Evolutionary conservation across 176 grass and related monocot species (phyloP), one percentile per base, ranked within the genome.

Genomic region (Lolium perenne): DNA sequence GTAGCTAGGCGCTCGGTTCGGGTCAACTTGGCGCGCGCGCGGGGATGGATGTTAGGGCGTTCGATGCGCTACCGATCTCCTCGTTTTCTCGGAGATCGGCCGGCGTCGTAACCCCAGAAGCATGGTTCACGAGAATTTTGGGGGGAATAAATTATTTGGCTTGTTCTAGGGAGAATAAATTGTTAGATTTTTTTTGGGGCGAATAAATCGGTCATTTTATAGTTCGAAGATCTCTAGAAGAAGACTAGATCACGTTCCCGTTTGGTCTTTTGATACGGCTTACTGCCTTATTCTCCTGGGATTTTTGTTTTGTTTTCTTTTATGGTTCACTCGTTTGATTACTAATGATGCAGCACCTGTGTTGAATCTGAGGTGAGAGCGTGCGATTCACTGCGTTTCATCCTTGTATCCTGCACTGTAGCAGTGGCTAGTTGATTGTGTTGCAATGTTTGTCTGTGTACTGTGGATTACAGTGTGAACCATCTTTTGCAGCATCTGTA

Each of bases 81-180:
- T 35, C 60, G 38, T 12, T 3, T 10, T 46, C 45, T 61, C 2
- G 32, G 20, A 16, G 11, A 15, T 21, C 11, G 6, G 55, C 17
- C 6, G 6, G 55, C 29, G 75, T 54, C 48, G 74, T 76, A 6
- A 35, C 49, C 49, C 74, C 49, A 4, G 49, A 20, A 54, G 15
- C 25, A 55, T 76, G 74, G 25, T 76, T 53, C 48, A 20, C 49
- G 48, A 76, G 74, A 47, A 23, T 55, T 76, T 76, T 76, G 0
- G 16, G 49, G 49, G 4, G 49, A 55, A 20, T 76, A 32, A 55
- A 53, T 10, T 18, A 53, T 53, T 75, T 5, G 3, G 8, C 14
- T 10, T 32, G 18, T 69, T 25, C 15, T 18, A 8, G 65, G 65
- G 66, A 40, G 15, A 20, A 38, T 69, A 69, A 69, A 66, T 66